Conservation (phyloP, 164 flowering plant species). For the Annona cherimola region DNA sequence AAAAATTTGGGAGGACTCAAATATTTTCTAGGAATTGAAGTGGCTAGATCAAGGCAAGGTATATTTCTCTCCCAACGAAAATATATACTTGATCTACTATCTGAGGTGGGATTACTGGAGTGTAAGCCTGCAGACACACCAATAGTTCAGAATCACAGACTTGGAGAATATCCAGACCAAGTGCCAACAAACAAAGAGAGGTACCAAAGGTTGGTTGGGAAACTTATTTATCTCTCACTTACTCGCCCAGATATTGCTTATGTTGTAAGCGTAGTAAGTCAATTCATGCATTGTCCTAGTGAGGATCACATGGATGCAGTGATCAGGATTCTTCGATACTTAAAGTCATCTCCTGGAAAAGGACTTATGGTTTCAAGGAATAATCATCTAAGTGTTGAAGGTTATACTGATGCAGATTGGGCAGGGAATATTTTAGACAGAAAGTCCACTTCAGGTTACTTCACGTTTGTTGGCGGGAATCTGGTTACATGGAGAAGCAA, state of each 20-base stretch:
- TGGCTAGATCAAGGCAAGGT: too few relatives aligned
- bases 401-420: not conserved
- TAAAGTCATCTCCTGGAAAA: not conserved
- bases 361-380: too few relatives aligned
- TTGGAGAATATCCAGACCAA: too few relatives aligned
- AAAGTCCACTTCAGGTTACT: not conserved
- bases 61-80: too few relatives aligned
- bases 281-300: not conserved
- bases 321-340: not conserved
- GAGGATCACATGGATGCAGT: not conserved
- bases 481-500: not conserved
- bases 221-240: not conserved
- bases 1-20: too few relatives aligned
- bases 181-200: too few relatives aligned
- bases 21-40: too few relatives aligned
- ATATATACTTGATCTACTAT: too few relatives aligned
- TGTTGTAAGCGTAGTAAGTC: not conserved
- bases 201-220: not conserved
- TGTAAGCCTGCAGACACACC: too few relatives aligned
- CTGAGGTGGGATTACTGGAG: too few relatives aligned
- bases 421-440: not conserved
- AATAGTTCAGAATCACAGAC: too few relatives aligned
- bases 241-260: not conserved
- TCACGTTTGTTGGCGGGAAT: conserved; percentile 2
- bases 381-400: not conserved